A percentile compares a stretch with the other conserved stretches of the same genome.
phyloP scores from a whole-genome alignment of 2,329 filamentous ascomycete species.

The Trichoderma koningiopsis region DNA sequence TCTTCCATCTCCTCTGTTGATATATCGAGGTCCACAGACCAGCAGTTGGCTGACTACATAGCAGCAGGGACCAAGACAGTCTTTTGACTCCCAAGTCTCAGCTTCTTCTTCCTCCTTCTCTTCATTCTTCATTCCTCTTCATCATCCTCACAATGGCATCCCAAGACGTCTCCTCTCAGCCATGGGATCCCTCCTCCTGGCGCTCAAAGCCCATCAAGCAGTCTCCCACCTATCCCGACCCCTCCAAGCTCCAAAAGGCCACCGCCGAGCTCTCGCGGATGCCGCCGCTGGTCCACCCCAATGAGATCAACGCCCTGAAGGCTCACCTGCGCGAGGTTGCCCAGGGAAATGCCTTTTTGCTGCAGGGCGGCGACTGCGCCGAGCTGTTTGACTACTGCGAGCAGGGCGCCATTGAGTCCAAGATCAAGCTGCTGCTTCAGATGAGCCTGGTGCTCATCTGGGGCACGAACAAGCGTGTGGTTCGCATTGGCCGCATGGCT shows the following conservation, averaged over 20 bases:
- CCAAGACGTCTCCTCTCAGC: slow-evolving; percentile 17
- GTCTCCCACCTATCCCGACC: slow-evolving; percentile 68
- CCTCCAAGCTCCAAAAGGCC: slow-evolving; percentile 59
- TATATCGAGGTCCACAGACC: background rate
- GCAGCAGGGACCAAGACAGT: background rate
- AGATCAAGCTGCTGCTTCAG: slow-evolving; percentile 94
- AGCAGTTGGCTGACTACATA: background rate
- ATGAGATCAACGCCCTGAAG: slow-evolving; percentile 79
- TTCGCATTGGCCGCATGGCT: slow-evolving; percentile 93
- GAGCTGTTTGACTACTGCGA: slow-evolving; percentile 97
- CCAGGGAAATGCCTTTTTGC: slow-evolving; percentile 84
- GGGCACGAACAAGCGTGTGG: slow-evolving; percentile 78
- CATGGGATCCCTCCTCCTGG: slow-evolving; percentile 70
- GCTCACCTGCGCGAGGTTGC: slow-evolving; percentile 82
- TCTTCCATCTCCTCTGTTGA: background rate
- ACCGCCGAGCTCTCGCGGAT: slow-evolving; percentile 66
- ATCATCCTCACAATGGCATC: slow-evolving; percentile 1
- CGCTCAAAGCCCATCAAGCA: slow-evolving; percentile 78
- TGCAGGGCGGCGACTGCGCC: slow-evolving; percentile 96
- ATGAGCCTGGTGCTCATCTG: slow-evolving; percentile 97
- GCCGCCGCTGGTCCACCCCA: slow-evolving; percentile 77
- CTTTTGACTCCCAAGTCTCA: background rate
- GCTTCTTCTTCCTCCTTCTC: too few species aligned
- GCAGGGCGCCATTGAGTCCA: slow-evolving; percentile 85
- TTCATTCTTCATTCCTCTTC: background rate